Evolutionary conservation across 2,329 filamentous ascomycete species (phyloP).

Genomic region (Fusarium falciforme): DNA sequence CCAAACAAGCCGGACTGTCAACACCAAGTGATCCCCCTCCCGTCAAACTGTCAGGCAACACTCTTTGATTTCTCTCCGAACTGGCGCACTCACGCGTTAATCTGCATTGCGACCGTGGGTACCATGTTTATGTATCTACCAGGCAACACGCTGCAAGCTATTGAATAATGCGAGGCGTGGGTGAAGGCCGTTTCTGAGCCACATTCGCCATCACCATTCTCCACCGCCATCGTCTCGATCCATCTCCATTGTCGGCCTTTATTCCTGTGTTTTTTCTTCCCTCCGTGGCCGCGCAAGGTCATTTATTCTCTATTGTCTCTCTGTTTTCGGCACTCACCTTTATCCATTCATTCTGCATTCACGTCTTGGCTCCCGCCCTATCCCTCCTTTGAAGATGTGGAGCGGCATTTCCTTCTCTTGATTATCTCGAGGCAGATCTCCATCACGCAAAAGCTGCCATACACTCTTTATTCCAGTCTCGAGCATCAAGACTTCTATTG

Average conservation of each 20-base stretch:
- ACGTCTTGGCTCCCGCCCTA: neutral
- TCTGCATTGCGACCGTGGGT: neutral
- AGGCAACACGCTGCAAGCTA: neutral
- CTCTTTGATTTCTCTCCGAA: neutral
- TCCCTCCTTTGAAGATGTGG: neutral
- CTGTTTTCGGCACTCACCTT: too few species aligned
- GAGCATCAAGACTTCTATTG: neutral
- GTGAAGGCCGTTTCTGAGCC: neutral
- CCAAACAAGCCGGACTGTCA: neutral
- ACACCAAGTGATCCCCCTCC: neutral
- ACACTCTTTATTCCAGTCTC: neutral
- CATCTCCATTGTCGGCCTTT: neutral
- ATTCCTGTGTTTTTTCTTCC: neutral
- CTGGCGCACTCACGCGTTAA: neutral
- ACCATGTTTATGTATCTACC: neutral
- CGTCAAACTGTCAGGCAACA: neutral
- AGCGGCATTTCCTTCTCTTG: neutral
- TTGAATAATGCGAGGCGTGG: neutral
- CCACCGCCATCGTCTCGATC: neutral
- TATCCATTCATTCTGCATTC: neutral
- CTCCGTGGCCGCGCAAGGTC: neutral
- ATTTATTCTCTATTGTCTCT: neutral
- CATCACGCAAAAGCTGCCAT: neutral
- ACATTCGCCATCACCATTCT: neutral
- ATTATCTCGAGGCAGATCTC: neutral